phyloP scores from a whole-genome alignment of 768 basidiomycete species.

The Collybiopsis confluens region DNA sequence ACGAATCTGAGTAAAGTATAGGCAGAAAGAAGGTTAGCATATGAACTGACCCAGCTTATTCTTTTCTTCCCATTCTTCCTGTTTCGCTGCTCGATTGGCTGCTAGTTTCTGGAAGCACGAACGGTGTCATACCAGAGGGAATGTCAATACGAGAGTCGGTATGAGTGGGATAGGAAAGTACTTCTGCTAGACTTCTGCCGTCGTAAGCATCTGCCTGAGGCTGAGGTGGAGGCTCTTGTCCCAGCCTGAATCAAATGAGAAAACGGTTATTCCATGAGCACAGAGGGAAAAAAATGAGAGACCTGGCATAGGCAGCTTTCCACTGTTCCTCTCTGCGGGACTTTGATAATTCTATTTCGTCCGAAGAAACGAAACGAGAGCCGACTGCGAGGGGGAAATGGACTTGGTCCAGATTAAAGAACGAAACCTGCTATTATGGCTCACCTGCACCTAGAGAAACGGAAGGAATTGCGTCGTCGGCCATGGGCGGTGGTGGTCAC shows the following conservation, averaged over 20 bases:
- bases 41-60: slow-evolving; percentile 54
- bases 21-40: neutral
- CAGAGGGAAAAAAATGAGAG: slow-evolving; percentile 6
- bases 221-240: slow-evolving; percentile 78
- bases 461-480: slow-evolving; percentile 48
- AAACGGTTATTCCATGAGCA: slow-evolving; percentile 7
- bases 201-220: slow-evolving; percentile 76
- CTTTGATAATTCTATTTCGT: slow-evolving; percentile 71
- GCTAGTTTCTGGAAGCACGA: slow-evolving; percentile 67
- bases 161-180: slow-evolving; percentile 32
- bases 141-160: slow-evolving; percentile 40
- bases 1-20: neutral
- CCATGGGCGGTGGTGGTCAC: no score
- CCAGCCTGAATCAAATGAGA: slow-evolving; percentile 44
- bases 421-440: no score
- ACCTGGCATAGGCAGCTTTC: slow-evolving; percentile 88
- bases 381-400: no score
- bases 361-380: slow-evolving; percentile 79
- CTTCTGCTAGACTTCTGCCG: slow-evolving; percentile 86
- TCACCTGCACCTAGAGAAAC: slow-evolving; percentile 57
- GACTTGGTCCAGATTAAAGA: no score
- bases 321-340: slow-evolving; percentile 76
- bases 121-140: slow-evolving; percentile 33
- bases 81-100: slow-evolving; percentile 86
- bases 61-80: slow-evolving; percentile 92